A percentile compares a stretch with the other conserved stretches of the same genome.
phyloP scores from a whole-genome alignment of 1,139 yeast genomes.

The Yamadazyma oceani region DNA sequence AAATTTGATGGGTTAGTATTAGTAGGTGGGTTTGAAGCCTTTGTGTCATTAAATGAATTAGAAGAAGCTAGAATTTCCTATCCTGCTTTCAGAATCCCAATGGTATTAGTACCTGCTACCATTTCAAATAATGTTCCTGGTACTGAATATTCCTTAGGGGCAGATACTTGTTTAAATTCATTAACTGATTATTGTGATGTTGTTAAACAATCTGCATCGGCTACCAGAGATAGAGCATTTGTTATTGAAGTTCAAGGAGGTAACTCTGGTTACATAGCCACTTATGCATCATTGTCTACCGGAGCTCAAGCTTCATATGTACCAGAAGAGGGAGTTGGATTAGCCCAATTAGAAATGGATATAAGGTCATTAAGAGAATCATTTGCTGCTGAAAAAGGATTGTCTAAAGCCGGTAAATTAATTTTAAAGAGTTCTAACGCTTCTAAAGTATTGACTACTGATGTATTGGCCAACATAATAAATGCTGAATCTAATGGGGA shows the following conservation, averaged over 20 bases:
- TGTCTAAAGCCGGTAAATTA: conserved; percentile 75
- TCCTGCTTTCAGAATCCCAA: conserved; percentile 75
- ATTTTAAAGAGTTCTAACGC: conserved; percentile 70
- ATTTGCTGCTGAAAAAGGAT: conserved; percentile 75
- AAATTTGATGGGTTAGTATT: conserved; percentile 71
- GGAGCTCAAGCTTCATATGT: conserved; percentile 94
- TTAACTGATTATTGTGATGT: conserved; percentile 92
- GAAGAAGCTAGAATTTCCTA: conserved; percentile 61
- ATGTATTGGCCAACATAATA: conserved; percentile 66
- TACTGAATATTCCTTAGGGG: conserved; percentile 89
- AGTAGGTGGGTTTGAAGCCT: conserved; percentile 83
- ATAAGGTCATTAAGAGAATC: conserved; percentile 51
- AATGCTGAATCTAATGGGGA: conserved; percentile 64
- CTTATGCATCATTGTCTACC: conserved; percentile 82
- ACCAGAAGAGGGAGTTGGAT: conserved; percentile 84
- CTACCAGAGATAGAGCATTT: conserved; percentile 91
- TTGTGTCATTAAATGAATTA: conserved; percentile 65
- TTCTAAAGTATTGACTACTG: conserved; percentile 64
- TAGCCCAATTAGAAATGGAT: conserved; percentile 26
- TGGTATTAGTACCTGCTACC: conserved; percentile 82
- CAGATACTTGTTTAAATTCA: conserved; percentile 91
- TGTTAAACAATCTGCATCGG: conserved; percentile 91
- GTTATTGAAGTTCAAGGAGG: conserved; percentile 99
- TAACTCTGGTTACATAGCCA: conserved; percentile 89
- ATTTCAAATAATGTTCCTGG: conserved; percentile 98